Percentiles rank a stretch among this genome's conserved stretches.
These are phyloP conservation scores for Mrakia gelida DNA, from an alignment of 768 basidiomycete species.

Conservation along the genomic window DNA sequence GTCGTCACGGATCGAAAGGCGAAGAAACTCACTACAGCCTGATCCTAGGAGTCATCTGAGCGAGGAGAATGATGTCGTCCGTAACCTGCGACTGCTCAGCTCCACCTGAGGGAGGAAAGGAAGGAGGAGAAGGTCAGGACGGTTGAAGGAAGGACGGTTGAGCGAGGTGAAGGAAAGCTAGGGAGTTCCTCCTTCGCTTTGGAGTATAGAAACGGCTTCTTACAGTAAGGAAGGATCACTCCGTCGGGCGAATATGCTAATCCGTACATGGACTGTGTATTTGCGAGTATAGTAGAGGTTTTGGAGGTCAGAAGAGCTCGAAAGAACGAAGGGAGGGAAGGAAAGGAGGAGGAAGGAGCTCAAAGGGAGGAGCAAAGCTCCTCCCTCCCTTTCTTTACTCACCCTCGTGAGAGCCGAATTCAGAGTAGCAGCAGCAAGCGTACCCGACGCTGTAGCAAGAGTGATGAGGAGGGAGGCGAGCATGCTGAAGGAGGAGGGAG, in stretches of 20 bases:
- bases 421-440: not conserved
- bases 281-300: not conserved
- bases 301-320: not conserved
- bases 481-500: not conserved
- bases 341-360: not conserved
- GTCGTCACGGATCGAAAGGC: not conserved
- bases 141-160: too few species aligned
- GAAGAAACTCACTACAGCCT: conserved; percentile 23
- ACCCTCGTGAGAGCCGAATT: conserved; percentile 13
- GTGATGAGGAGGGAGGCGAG: not conserved
- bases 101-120: conserved; percentile 1
- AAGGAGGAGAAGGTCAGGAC: not conserved
- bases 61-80: conserved; percentile 20
- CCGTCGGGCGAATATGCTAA: conserved; percentile 8
- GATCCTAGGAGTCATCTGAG: conserved; percentile 31
- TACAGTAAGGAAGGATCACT: conserved; percentile 18
- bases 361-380: not conserved
- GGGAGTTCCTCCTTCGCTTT: too few species aligned
- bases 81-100: conserved; percentile 17
- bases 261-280: not conserved
- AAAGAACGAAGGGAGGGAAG: not conserved
- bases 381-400: not conserved
- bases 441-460: not conserved
- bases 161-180: too few species aligned
- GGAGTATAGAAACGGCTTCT: too few species aligned